Evolutionary conservation across 805 yeast genomes (phyloP).

Genomic region (Pichia cabralensis): DNA sequence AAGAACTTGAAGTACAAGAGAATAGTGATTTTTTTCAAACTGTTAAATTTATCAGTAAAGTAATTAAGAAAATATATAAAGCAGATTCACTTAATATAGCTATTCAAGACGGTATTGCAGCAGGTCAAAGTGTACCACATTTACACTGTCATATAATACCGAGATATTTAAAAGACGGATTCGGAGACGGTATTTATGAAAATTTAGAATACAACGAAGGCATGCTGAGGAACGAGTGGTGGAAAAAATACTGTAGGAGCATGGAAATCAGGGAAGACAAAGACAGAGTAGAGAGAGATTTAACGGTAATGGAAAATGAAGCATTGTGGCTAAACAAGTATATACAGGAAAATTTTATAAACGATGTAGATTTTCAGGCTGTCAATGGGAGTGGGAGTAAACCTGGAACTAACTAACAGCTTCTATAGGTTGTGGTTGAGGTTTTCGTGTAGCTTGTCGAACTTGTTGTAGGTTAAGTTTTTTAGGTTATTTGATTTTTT

Average conservation of each 20-base stretch:
- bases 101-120: conserved; percentile 92
- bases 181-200: conserved; percentile 67
- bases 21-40: conserved; percentile 68
- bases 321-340: conserved; percentile 47
- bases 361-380: conserved; percentile 1
- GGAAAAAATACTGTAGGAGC: conserved; percentile 17
- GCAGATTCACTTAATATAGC: conserved; percentile 86
- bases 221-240: conserved; percentile 26
- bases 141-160: conserved; percentile 93
- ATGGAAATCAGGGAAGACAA: conserved; percentile 36
- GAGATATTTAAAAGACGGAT: conserved; percentile 47
- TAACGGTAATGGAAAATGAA: conserved; percentile 63
- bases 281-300: conserved; percentile 46
- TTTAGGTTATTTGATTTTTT: conserved; percentile 15
- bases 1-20: conserved; percentile 66
- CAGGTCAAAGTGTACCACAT: conserved; percentile 96
- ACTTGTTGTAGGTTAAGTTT: conserved; percentile 11
- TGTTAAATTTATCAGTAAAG: conserved; percentile 57
- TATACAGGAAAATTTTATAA: conserved; percentile 2
- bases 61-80: conserved; percentile 54
- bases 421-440: no score
- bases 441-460: conserved; percentile 19
- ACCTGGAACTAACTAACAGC: no score
- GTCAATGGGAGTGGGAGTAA: no score
- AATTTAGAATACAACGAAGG: conserved; percentile 48